These are phyloP conservation scores for Mycena citricolor DNA, from an alignment of 1,284 basidiomycete genomes.

Conservation along the genomic window DNA sequence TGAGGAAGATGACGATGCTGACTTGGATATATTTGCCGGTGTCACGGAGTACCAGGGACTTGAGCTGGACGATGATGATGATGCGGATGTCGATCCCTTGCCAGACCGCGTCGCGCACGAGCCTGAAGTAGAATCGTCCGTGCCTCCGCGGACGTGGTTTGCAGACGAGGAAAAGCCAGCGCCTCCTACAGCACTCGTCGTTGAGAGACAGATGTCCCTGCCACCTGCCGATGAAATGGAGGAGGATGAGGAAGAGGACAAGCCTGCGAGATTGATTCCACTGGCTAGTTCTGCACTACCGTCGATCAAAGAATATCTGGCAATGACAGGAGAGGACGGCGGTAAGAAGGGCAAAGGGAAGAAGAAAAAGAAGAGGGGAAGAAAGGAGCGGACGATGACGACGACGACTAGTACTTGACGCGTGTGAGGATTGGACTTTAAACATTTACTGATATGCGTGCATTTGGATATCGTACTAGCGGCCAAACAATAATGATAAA, in stretches of 20 bases:
- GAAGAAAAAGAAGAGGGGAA: conserved; percentile 50
- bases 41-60: conserved; percentile 82
- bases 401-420: too few species aligned
- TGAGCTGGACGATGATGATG: conserved; percentile 58
- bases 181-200: conserved; percentile 10
- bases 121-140: too few species aligned
- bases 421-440: too few species aligned
- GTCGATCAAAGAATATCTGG: conserved; percentile 79
- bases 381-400: conserved; percentile 31
- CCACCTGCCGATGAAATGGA: too few species aligned
- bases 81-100: conserved; percentile 27
- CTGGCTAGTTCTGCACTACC: conserved; percentile 74
- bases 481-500: too few species aligned
- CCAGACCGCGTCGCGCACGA: conserved; percentile 2
- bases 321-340: conserved; percentile 69
- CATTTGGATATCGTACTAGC: too few species aligned
- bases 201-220: too few species aligned
- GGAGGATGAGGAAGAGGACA: conserved; percentile 37
- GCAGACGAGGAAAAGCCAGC: conserved; percentile 25
- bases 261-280: conserved; percentile 57
- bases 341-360: conserved; percentile 69
- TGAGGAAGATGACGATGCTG: conserved; percentile 43
- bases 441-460: too few species aligned
- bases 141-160: conserved; percentile 25
- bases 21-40: conserved; percentile 82